Conservation (phyloP, 2,329 filamentous ascomycete species). For the Didymellaceae sp. region DNA sequence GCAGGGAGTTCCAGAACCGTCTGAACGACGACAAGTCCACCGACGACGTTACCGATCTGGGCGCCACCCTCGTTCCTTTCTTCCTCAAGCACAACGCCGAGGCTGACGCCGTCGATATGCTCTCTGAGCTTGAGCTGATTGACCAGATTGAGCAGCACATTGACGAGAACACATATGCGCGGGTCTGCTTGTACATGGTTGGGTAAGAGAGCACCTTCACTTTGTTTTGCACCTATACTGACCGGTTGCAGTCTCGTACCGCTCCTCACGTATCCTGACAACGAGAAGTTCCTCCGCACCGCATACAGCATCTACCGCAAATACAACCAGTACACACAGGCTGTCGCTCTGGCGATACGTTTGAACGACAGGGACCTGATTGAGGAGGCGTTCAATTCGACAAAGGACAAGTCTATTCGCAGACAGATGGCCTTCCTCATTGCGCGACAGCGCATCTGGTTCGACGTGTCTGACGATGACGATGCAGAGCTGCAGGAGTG, state of each 20-base stretch:
- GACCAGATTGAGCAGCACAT: constrained; percentile 87
- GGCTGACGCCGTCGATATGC: constrained; percentile 93
- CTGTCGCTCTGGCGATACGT: constrained; percentile 91
- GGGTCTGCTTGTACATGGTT: constrained; percentile 97
- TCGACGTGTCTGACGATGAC: constrained; percentile 75
- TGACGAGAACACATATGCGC: constrained; percentile 89
- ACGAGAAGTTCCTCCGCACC: constrained; percentile 91
- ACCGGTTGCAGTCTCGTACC: constrained; percentile 80
- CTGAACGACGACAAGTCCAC: constrained; percentile 83
- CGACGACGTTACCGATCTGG: constrained; percentile 84
- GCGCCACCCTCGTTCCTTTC: constrained; percentile 84
- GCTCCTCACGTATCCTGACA: constrained; percentile 95
- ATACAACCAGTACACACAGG: constrained; percentile 92
- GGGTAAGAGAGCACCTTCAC: constrained; percentile 51
- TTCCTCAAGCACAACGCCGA: constrained; percentile 98
- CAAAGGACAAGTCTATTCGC: constrained; percentile 80
- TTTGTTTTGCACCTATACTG: constrained; percentile 19
- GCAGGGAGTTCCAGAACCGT: constrained; percentile 89
- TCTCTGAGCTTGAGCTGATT: constrained; percentile 98
- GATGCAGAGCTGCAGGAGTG: constrained; percentile 80
- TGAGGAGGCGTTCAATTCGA: constrained; percentile 78
- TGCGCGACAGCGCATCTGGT: constrained; percentile 85
- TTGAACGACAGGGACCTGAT: constrained; percentile 88
- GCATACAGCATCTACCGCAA: constrained; percentile 93
- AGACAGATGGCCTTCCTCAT: constrained; percentile 95